Evolutionary conservation across 2,329 filamentous ascomycete genomes (phyloP).

Genomic region (Diaporthe ilicicola): DNA sequence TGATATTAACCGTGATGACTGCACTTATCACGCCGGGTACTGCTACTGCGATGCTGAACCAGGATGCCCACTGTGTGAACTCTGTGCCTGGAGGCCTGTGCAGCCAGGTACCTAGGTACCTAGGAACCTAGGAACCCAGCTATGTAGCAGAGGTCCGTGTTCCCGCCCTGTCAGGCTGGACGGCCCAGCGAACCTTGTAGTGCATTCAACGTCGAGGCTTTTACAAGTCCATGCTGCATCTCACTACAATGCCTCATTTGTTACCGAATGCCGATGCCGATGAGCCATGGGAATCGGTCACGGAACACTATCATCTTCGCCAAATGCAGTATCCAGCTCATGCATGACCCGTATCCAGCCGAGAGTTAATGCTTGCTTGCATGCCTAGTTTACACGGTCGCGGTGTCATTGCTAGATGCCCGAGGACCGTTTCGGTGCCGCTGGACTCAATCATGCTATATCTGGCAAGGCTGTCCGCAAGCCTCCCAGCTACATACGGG

Average conservation of each 20-base stretch:
- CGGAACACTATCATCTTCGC: not conserved
- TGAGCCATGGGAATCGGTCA: not conserved
- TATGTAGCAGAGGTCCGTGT: constrained; percentile 2
- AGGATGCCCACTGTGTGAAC: too few species aligned
- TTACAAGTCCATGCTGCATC: not conserved
- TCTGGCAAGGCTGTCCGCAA: not conserved
- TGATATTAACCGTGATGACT: too few species aligned
- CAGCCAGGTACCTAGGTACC: too few species aligned
- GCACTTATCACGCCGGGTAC: too few species aligned
- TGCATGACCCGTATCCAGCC: not conserved
- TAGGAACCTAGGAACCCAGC: not conserved
- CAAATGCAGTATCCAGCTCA: not conserved
- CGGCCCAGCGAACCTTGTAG: constrained; percentile 1
- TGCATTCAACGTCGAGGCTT: not conserved
- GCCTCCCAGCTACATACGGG: not conserved
- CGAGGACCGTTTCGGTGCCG: too few species aligned
- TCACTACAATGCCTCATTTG: not conserved
- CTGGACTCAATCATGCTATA: not conserved
- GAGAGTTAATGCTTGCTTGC: not conserved
- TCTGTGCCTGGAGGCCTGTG: not conserved
- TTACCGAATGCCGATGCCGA: not conserved
- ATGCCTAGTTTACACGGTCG: not conserved
- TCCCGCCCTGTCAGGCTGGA: constrained; percentile 13
- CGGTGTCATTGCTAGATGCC: not conserved
- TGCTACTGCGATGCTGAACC: too few species aligned